These are phyloP conservation scores for Fusarium torreyae DNA, from an alignment of 2,329 filamentous ascomycete genomes.

Conservation along the genomic window DNA sequence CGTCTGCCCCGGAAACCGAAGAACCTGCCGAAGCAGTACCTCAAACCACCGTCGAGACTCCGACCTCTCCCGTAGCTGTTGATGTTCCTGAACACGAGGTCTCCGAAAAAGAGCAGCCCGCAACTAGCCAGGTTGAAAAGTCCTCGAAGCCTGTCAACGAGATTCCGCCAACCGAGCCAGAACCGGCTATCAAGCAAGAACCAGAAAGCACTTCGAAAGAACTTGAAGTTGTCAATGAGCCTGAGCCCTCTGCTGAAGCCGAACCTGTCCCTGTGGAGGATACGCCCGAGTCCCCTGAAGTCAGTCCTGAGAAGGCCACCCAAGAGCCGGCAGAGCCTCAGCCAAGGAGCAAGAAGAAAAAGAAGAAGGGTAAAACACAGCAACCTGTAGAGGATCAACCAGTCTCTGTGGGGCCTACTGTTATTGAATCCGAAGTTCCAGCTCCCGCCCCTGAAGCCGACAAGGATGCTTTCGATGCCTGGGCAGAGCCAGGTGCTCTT, in stretches of 20 bases:
- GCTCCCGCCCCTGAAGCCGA: slow-evolving; percentile 13
- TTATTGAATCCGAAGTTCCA: slow-evolving; percentile 10
- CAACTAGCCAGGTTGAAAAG: slow-evolving; percentile 9
- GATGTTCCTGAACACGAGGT: slow-evolving; percentile 8
- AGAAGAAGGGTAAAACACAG: slow-evolving; percentile 46
- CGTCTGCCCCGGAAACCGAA: neutral
- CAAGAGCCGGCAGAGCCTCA: slow-evolving; percentile 21
- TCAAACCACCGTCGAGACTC: neutral
- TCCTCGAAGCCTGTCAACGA: slow-evolving; percentile 5
- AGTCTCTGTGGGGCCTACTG: neutral
- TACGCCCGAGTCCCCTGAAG: slow-evolving; percentile 24
- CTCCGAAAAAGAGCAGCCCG: slow-evolving; percentile 1
- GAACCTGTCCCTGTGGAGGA: slow-evolving; percentile 16
- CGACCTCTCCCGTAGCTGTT: neutral
- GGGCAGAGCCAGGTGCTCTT: slow-evolving; percentile 21
- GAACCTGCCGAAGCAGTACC: neutral
- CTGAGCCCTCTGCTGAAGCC: slow-evolving; percentile 1
- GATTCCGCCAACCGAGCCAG: neutral
- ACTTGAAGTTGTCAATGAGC: neutral
- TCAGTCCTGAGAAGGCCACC: slow-evolving; percentile 2
- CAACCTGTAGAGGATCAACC: slow-evolving; percentile 25
- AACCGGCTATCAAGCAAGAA: neutral
- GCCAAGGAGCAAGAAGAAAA: slow-evolving; percentile 47
- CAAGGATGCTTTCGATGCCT: slow-evolving; percentile 39
- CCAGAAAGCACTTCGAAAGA: slow-evolving; percentile 3